phyloP scores from a whole-genome alignment of 495 filamentous ascomycete species.

The Tuber calosporum region DNA sequence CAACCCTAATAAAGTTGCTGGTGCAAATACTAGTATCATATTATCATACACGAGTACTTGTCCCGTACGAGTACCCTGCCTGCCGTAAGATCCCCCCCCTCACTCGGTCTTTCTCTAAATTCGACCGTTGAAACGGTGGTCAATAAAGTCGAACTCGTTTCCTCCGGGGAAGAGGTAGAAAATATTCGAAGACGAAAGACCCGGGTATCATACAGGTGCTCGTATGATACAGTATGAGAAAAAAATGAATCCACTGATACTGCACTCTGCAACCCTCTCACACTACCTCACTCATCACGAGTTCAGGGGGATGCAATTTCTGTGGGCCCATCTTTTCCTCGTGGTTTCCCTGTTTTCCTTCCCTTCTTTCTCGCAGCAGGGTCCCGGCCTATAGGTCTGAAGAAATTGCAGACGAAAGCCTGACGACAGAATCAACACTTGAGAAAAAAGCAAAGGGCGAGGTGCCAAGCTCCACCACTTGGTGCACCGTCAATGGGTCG shows the following conservation, averaged over 20 bases:
- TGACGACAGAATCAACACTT: conserved; percentile 10
- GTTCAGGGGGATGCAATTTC: background rate
- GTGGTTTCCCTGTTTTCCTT: conserved; percentile 25
- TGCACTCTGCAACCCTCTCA: too few species aligned
- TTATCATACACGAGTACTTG: too few species aligned
- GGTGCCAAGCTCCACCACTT: background rate
- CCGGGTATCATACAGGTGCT: background rate
- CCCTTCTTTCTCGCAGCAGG: background rate
- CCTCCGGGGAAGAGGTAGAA: background rate
- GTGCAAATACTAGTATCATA: background rate
- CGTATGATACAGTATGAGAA: background rate
- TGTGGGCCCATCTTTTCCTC: background rate
- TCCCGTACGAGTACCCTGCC: too few species aligned
- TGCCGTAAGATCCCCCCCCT: background rate
- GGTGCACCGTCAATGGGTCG: background rate
- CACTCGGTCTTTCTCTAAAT: background rate
- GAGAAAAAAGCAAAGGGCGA: conserved; percentile 1
- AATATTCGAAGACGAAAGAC: background rate
- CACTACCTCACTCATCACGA: background rate
- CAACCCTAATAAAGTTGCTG: background rate
- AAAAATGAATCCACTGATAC: background rate
- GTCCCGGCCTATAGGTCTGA: conserved; percentile 4
- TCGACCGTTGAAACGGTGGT: background rate
- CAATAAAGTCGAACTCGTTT: background rate
- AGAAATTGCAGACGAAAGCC: conserved; percentile 10